A percentile compares a stretch with the other conserved stretches of the same genome.
These are phyloP conservation scores for Metschnikowia hibisci DNA, from an alignment of 805 yeast genomes.

Conservation along the genomic window DNA sequence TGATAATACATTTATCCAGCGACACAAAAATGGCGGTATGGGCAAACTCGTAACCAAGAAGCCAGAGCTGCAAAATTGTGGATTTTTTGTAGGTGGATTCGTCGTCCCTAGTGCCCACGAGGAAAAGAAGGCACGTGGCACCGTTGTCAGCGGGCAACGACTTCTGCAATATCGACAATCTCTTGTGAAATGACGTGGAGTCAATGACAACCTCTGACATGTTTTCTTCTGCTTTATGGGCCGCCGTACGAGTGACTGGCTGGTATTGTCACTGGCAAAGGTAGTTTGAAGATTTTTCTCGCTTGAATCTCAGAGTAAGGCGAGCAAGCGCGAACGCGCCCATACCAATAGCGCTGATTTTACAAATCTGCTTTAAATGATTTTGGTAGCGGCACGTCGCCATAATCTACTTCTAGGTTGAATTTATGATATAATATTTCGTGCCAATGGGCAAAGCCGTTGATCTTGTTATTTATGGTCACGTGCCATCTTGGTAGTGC, in stretches of 20 bases:
- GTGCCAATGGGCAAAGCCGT: too few species aligned
- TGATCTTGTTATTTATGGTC: too few species aligned
- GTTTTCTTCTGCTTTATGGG: conserved; percentile 4
- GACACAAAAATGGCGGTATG: conserved; percentile 74
- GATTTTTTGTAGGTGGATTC: conserved; percentile 88
- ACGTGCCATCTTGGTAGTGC: too few species aligned
- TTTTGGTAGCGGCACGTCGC: too few species aligned
- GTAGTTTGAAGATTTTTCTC: conserved; percentile 2
- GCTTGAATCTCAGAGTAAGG: background rate
- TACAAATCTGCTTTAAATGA: too few species aligned
- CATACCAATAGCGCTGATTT: too few species aligned
- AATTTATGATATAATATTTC: too few species aligned
- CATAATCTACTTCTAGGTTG: too few species aligned
- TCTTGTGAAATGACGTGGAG: conserved; percentile 46
- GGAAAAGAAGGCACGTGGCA: conserved; percentile 43
- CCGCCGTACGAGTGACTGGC: conserved; percentile 4
- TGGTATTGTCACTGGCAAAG: conserved; percentile 2
- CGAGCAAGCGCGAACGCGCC: too few species aligned
- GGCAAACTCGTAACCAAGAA: conserved; percentile 93
- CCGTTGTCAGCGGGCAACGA: conserved; percentile 23
- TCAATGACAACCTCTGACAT: conserved; percentile 64
- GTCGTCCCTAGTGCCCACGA: conserved; percentile 82
- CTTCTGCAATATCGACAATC: conserved; percentile 43
- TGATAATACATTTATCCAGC: conserved; percentile 52
- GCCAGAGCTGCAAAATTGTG: conserved; percentile 84